Percentiles rank a stretch among this genome's conserved stretches.
These are phyloP conservation scores for Diaporthe sp. DNA, from an alignment of 2,329 filamentous ascomycete genomes.

Conservation along the genomic window DNA sequence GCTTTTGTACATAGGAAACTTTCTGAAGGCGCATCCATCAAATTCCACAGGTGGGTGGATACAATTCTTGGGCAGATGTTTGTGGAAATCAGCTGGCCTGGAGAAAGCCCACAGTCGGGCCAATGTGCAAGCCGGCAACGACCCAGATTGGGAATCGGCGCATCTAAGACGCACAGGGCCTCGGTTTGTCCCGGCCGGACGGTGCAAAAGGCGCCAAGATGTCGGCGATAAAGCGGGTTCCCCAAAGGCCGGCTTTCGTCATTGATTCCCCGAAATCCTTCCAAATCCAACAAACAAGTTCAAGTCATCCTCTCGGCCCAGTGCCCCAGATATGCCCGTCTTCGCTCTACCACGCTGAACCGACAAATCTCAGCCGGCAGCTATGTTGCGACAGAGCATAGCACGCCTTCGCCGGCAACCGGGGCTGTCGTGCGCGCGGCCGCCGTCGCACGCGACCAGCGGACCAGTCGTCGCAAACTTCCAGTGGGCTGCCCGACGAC, in stretches of 20 bases:
- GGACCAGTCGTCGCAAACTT: conserved; percentile 7
- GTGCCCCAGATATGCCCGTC: conserved; percentile 18
- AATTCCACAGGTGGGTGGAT: neutral
- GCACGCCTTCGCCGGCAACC: conserved; percentile 36
- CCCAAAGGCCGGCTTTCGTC: conserved; percentile 16
- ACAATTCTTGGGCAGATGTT: neutral
- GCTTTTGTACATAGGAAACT: neutral
- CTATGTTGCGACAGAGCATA: conserved; percentile 42
- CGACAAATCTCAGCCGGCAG: conserved; percentile 27
- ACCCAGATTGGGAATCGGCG: neutral
- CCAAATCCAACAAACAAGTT: neutral
- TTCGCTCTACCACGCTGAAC: conserved; percentile 10
- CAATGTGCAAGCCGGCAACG: neutral
- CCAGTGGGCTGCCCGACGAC: conserved; percentile 5
- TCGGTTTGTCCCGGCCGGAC: conserved; percentile 10
- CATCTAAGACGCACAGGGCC: neutral
- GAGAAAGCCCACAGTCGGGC: neutral
- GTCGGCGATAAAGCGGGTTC: conserved; percentile 23
- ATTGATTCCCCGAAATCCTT: conserved; percentile 20
- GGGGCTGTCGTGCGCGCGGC: conserved; percentile 1
- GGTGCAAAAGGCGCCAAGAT: conserved; percentile 5
- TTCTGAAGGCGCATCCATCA: neutral
- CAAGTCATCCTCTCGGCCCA: neutral
- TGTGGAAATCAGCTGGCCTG: neutral
- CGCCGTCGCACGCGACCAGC: conserved; percentile 21